phyloP scores from a whole-genome alignment of 139 green algal species.

The Trebouxia sp. region DNA sequence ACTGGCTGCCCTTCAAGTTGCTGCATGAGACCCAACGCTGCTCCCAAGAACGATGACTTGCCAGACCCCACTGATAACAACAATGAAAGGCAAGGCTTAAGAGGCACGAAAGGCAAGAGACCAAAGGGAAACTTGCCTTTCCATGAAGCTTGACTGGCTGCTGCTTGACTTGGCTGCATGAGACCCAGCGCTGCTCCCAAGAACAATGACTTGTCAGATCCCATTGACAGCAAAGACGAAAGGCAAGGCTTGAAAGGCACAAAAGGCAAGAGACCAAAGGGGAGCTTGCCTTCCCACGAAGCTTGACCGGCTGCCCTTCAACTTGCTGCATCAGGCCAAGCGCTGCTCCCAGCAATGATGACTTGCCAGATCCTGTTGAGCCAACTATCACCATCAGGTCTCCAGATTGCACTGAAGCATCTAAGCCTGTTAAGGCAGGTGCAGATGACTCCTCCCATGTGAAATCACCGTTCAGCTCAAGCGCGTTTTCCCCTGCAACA shows the following conservation, averaged over 20 bases:
- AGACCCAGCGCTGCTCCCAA: constrained; percentile 65
- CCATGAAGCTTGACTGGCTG: constrained; percentile 20
- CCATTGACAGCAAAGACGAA: no score
- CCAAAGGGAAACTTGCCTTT: no score
- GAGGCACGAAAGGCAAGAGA: no score
- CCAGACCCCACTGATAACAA: constrained; percentile 52
- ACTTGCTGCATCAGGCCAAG: constrained; percentile 67
- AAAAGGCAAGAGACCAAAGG: not conserved
- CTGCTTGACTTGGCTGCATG: constrained; percentile 51
- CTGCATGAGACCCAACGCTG: constrained; percentile 67
- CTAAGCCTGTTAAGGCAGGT: constrained; percentile 47
- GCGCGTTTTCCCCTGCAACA: constrained; percentile 43
- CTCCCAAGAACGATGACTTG: constrained; percentile 73
- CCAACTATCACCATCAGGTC: constrained; percentile 64
- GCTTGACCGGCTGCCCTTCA: not conserved
- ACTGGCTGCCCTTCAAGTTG: constrained; percentile 33
- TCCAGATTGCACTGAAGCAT: constrained; percentile 46
- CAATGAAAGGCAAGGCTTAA: no score
- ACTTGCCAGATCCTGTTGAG: constrained; percentile 68
- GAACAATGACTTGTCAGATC: constrained; percentile 75
- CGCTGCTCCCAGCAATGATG: constrained; percentile 61
- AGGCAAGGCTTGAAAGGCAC: not conserved
- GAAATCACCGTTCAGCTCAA: constrained; percentile 63
- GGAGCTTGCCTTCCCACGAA: constrained; percentile 35
- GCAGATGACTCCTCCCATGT: constrained; percentile 46